Conservation (phyloP, 352 stramenopile species). For the Peronospora destructor region DNA sequence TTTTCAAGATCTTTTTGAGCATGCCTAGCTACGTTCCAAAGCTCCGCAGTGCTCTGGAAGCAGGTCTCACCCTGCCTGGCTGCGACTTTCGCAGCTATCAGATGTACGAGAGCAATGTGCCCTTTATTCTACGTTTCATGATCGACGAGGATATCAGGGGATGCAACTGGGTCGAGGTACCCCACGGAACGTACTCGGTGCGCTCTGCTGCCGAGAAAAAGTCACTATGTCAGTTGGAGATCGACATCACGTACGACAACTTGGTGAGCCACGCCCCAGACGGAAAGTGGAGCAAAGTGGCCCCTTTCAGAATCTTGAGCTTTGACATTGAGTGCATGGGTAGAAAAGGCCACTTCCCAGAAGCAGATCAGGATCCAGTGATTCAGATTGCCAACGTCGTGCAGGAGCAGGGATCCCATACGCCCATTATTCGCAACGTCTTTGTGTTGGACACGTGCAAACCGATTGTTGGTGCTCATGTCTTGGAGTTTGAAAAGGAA, state of each 20-base stretch:
- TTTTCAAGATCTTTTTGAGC: slow-evolving; percentile 90
- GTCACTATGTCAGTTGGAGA: slow-evolving; percentile 92
- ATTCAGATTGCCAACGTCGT: slow-evolving; percentile 99
- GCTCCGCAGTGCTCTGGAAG: slow-evolving; percentile 86
- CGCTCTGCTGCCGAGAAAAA: slow-evolving; percentile 60
- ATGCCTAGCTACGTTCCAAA: slow-evolving; percentile 94
- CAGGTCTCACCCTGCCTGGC: slow-evolving; percentile 64
- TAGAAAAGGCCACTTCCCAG: slow-evolving; percentile 92
- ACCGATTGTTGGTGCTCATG: slow-evolving; percentile 96
- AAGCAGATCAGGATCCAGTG: slow-evolving; percentile 92
- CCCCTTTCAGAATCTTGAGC: slow-evolving; percentile 95
- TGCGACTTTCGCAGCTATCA: slow-evolving; percentile 69
- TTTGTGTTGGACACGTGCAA: slow-evolving; percentile 97
- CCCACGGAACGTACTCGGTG: slow-evolving; percentile 87
- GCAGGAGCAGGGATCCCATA: slow-evolving; percentile 75
- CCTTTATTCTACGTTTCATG: slow-evolving; percentile 99
- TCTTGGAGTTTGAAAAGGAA: slow-evolving; percentile 95
- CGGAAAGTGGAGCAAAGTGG: slow-evolving; percentile 95
- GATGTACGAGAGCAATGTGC: slow-evolving; percentile 98
- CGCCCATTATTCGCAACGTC: slow-evolving; percentile 89
- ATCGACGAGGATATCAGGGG: slow-evolving; percentile 96
- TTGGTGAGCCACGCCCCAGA: slow-evolving; percentile 90
- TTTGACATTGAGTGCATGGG: slow-evolving; percentile 99
- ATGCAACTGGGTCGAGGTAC: slow-evolving; percentile 96
- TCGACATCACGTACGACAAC: slow-evolving; percentile 97